phyloP scores from a whole-genome alignment of 1,284 basidiomycete genomes.

The Phylloboletellus chloephorus region DNA sequence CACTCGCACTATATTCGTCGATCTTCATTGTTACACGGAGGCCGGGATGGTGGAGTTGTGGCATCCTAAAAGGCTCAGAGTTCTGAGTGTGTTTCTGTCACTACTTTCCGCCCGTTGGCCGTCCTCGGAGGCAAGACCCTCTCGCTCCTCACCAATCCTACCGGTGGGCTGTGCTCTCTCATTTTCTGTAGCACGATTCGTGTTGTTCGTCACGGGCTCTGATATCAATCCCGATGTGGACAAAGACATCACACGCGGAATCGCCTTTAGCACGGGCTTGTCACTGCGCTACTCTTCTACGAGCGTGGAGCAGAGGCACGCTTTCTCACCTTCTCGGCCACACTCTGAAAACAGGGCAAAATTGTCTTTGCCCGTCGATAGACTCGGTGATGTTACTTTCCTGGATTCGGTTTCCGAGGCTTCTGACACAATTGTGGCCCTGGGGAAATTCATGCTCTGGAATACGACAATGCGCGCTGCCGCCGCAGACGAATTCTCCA shows the following conservation, averaged over 20 bases:
- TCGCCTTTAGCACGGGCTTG: constrained; percentile 58
- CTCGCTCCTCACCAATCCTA: constrained; percentile 33
- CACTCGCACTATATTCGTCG: constrained; percentile 44
- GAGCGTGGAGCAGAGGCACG: constrained; percentile 41
- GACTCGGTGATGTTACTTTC: constrained; percentile 51
- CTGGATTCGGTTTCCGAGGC: constrained; percentile 39
- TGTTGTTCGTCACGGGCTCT: constrained; percentile 64
- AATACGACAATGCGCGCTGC: constrained; percentile 51
- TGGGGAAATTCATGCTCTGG: constrained; percentile 42
- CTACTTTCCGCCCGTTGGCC: constrained; percentile 13
- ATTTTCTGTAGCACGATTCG: constrained; percentile 59
- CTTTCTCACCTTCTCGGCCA: constrained; percentile 37
- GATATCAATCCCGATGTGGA: constrained; percentile 73
- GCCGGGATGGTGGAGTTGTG: constrained; percentile 67
- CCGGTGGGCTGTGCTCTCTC: constrained; percentile 55
- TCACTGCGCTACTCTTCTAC: constrained; percentile 61
- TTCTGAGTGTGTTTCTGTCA: constrained; percentile 41
- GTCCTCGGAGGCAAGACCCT: constrained; percentile 24
- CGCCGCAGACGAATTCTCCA: constrained; percentile 56
- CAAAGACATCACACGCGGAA: constrained; percentile 63
- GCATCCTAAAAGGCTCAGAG: constrained; percentile 60
- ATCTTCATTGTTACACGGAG: constrained; percentile 53
- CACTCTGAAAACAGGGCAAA: constrained; percentile 44
- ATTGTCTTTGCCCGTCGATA: constrained; percentile 56
- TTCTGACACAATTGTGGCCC: constrained; percentile 33